Evolutionary conservation across 1,139 yeast genomes (phyloP), one percentile per base, ranked within the genome.

Genomic region (Kodamaea plutei): DNA sequence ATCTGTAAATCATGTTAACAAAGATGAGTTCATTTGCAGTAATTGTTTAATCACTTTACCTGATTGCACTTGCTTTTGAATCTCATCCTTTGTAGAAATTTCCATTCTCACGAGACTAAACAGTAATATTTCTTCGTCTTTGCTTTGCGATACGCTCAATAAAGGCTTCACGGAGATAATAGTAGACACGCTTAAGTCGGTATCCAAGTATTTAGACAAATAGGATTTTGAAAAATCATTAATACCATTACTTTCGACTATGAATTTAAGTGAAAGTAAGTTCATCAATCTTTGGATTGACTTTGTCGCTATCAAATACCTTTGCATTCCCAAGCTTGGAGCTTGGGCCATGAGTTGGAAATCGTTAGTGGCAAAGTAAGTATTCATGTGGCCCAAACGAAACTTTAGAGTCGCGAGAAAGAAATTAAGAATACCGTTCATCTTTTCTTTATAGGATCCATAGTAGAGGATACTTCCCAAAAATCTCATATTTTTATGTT

Each of bases 391-490:
- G n/a, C n/a, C n/a, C n/a, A n/a, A n/a, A n/a, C n/a, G n/a, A n/a
- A n/a, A n/a, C n/a, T n/a, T n/a, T n/a, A n/a, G n/a, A n/a, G n/a
- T n/a, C n/a, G n/a, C n/a, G n/a, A n/a, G 49, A 26, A 53, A 43
- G 30, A 58, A 48, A 9, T 48, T 37, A 6, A 55, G 43, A n/a
- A 58, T 44, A 25, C 53, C 37, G 13, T 38, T 43, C 12, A 56
- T 45, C 35, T 57, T 61, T 32, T 61, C 66, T 29, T 58, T 60
- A 34, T 64, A 63, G 1, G 64, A 43, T 0, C 69, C 69, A 31
- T 52, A 37, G 8, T 42, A 28, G 2, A 63, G 32, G 1, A 61
- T 46, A 1, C 61, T 46, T 21, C 64, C 50, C 13, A 61, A 32
- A 2, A 52, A 50, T 15, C 42, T 40, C 25, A 43, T 36, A 46